These are phyloP conservation scores for Capronia coronata DNA, from an alignment of 2,329 filamentous ascomycete genomes.

Conservation along the genomic window DNA sequence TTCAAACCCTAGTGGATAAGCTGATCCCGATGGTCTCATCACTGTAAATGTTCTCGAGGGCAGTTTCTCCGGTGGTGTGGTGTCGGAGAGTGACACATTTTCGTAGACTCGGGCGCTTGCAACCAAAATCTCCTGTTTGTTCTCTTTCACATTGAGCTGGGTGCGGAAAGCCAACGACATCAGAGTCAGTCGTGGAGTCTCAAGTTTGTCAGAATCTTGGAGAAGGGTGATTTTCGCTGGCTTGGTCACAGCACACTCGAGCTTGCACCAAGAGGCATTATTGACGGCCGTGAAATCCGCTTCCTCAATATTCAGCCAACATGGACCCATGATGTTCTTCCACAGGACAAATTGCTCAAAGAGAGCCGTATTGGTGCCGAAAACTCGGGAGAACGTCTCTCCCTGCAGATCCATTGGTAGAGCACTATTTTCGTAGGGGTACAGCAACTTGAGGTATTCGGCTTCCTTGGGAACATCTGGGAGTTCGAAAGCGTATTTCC, in stretches of 20 bases:
- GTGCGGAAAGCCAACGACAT: slow-evolving; percentile 92
- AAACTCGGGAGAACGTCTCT: slow-evolving; percentile 88
- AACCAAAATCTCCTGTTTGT: slow-evolving; percentile 91
- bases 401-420: slow-evolving; percentile 66
- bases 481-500: slow-evolving; percentile 95
- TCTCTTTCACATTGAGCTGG: slow-evolving; percentile 79
- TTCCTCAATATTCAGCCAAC: slow-evolving; percentile 86
- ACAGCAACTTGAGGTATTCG: slow-evolving; percentile 91
- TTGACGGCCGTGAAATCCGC: slow-evolving; percentile 77
- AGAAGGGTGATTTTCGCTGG: slow-evolving; percentile 68
- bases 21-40: slow-evolving; percentile 68
- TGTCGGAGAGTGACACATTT: slow-evolving; percentile 78
- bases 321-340: slow-evolving; percentile 99
- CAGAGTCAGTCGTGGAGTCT: slow-evolving; percentile 81
- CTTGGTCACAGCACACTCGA: slow-evolving; percentile 75
- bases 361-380: slow-evolving; percentile 84
- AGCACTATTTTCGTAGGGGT: slow-evolving; percentile 78
- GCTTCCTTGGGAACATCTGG: slow-evolving; percentile 78
- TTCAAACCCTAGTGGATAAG: slow-evolving; percentile 84
- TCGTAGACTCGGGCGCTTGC: slow-evolving; percentile 91
- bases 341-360: slow-evolving; percentile 98
- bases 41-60: slow-evolving; percentile 87
- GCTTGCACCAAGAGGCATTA: slow-evolving; percentile 94
- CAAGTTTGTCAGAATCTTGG: slow-evolving; percentile 70
- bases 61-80: slow-evolving; percentile 79